phyloP scores from a whole-genome alignment of 1,139 yeast genomes.

The Suzukiozyma palmioleophila region DNA sequence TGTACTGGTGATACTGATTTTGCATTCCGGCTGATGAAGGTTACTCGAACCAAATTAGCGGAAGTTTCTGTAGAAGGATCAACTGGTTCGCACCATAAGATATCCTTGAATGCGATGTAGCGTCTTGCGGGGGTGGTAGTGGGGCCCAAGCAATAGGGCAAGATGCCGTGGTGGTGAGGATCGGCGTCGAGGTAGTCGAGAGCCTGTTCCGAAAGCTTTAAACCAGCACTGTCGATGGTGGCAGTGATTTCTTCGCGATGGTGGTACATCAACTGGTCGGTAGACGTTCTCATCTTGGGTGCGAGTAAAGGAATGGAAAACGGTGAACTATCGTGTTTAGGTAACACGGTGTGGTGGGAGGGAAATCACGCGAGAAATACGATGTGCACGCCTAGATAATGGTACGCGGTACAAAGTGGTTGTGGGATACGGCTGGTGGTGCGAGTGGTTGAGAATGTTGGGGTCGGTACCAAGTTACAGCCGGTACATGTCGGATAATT shows the following conservation, averaged over 20 bases:
- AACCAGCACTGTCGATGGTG: slow-evolving; percentile 9
- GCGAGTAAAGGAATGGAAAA: too few species aligned
- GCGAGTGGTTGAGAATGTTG: too few species aligned
- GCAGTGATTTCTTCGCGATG: slow-evolving; percentile 7
- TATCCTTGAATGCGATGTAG: slow-evolving; percentile 20
- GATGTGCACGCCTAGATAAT: too few species aligned
- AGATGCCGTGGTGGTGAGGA: background rate
- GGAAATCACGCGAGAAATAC: too few species aligned
- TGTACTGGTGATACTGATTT: slow-evolving; percentile 8
- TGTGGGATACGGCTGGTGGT: too few species aligned
- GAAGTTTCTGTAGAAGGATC: slow-evolving; percentile 6
- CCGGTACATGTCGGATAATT: too few species aligned
- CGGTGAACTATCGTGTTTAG: too few species aligned
- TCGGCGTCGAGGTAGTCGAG: slow-evolving; percentile 6
- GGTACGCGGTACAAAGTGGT: too few species aligned
- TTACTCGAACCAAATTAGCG: slow-evolving; percentile 16
- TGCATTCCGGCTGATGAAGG: slow-evolving; percentile 15
- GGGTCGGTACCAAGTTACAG: too few species aligned
- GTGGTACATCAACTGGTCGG: slow-evolving; percentile 12
- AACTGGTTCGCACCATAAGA: slow-evolving; percentile 23
- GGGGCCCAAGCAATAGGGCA: slow-evolving; percentile 2
- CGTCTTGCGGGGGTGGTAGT: slow-evolving; percentile 1
- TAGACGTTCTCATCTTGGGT: slow-evolving; percentile 5
- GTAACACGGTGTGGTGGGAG: too few species aligned
- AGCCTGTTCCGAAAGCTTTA: slow-evolving; percentile 10